Evolutionary conservation across 768 basidiomycete species (phyloP).

Genomic region (Suillus weaverae): DNA sequence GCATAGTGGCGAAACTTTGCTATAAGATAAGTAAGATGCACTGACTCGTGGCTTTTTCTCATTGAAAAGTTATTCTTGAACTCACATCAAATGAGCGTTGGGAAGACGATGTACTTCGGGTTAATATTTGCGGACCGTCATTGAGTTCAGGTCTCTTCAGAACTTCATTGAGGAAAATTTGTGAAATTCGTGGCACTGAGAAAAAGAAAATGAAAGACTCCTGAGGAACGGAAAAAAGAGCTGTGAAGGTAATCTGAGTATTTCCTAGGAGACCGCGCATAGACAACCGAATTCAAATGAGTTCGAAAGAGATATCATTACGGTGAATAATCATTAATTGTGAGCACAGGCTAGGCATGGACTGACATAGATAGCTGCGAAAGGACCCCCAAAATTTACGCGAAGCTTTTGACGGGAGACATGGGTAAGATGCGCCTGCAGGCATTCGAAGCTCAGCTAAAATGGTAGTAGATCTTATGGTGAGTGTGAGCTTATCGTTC

Average conservation of each 20-base stretch:
- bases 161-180: slow-evolving; percentile 2
- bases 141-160: not conserved
- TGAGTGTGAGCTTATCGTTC: slow-evolving; percentile 15
- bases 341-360: slow-evolving; percentile 5
- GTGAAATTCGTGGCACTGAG: slow-evolving; percentile 6
- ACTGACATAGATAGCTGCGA: slow-evolving; percentile 7
- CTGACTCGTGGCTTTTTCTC: not conserved
- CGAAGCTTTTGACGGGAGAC: slow-evolving; percentile 25
- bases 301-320: slow-evolving; percentile 6
- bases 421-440: slow-evolving; percentile 17
- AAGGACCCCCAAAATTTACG: slow-evolving; percentile 32
- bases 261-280: slow-evolving; percentile 34
- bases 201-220: not conserved
- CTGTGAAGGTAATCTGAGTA: not conserved
- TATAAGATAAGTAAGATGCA: not conserved
- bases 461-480: slow-evolving; percentile 16
- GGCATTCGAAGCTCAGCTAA: slow-evolving; percentile 20
- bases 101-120: not conserved
- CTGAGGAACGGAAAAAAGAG: not conserved
- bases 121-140: not conserved
- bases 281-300: not conserved
- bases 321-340: not conserved
- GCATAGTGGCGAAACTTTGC: not conserved
- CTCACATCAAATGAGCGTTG: not conserved
- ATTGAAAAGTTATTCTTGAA: not conserved